Base-by-base conservation (phyloP, 352 stramenopile genomes). In the Phytophthora sp. region DNA sequence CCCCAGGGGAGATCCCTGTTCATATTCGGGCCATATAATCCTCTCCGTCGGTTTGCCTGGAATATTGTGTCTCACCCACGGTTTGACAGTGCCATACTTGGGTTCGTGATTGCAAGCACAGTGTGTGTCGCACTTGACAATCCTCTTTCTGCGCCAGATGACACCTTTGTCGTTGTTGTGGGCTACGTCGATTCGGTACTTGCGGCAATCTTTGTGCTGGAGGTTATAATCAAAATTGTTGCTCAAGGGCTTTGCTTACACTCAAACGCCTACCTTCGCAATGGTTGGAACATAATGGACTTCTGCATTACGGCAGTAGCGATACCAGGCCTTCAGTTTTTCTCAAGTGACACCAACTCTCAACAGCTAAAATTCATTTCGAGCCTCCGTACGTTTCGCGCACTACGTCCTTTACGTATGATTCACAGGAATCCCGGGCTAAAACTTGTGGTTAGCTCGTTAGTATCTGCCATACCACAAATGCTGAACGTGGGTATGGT, bases 221-320 rank as follows among this genome's bases (percentile, higher is more conserved):
- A 97, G 53, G 80, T 94, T 31, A 35, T 88, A 38, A 57, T 97
- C 21, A 96, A 96, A 54, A 62, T 95, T 8, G 49, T 95, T 31
- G 82, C 90, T 1, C 57, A 82, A 10, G 89, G 89, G 0, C 54
- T 97, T 17, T 66, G 70, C 27, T 63, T 90, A 24, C 64, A 83
- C 37, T 39, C 45, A 20, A 42, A 78, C 23, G 64, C 88, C 13
- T 97, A 97, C 66, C 46, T 97, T 9, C 64, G 60, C n/a, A 72
- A 89, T 54, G 70, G 71, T 5, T 97, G 91, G 90, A 95, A 96
- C 53, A 44, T 93, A 1, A 78, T 97, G 62, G 89, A 97, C 51
- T 89, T 91, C 49, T 58, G 88, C 10, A 93, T 97, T 56, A 79
- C 93, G 1, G 60, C 78, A 4, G 49, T 92, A 20, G 34, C 79